Conservation (phyloP, 139 green algal genomes). For the Nannochloris sp. region DNA sequence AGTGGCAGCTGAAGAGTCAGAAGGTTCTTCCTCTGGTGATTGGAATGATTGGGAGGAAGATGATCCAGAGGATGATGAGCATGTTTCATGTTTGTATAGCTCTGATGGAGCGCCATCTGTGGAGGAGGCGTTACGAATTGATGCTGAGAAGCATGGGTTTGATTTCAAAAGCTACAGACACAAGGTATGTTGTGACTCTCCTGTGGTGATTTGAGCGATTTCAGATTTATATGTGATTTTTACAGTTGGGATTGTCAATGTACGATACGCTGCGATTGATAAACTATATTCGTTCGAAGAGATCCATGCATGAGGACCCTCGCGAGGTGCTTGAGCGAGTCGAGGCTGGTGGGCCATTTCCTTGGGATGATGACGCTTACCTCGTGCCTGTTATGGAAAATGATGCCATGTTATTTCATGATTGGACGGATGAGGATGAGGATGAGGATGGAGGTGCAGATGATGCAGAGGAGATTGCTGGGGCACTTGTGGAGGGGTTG, state of each 20-base stretch:
- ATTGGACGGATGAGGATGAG: slow-evolving; percentile 45
- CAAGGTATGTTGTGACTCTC: not conserved
- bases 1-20: not conserved
- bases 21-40: not conserved
- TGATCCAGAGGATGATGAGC: slow-evolving; percentile 36
- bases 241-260: slow-evolving; percentile 26
- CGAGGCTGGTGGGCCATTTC: not conserved
- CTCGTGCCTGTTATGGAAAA: slow-evolving; percentile 52
- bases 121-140: slow-evolving; percentile 51
- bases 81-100: slow-evolving; percentile 51
- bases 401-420: slow-evolving; percentile 68
- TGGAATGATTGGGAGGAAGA: slow-evolving; percentile 38
- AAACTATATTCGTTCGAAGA: slow-evolving; percentile 64
- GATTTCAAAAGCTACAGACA: slow-evolving; percentile 15
- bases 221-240: not conserved
- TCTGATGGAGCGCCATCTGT: slow-evolving; percentile 30
- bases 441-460: not conserved
- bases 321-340: slow-evolving; percentile 19
- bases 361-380: slow-evolving; percentile 52
- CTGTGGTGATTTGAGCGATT: not conserved
- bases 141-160: slow-evolving; percentile 39
- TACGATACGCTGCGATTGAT: slow-evolving; percentile 67
- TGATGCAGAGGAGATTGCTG: not conserved
- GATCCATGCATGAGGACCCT: slow-evolving; percentile 41
- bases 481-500: not conserved